These are phyloP conservation scores for Endotrypanum monterogeii DNA, from an alignment of 208 protist species.

Conservation along the genomic window DNA sequence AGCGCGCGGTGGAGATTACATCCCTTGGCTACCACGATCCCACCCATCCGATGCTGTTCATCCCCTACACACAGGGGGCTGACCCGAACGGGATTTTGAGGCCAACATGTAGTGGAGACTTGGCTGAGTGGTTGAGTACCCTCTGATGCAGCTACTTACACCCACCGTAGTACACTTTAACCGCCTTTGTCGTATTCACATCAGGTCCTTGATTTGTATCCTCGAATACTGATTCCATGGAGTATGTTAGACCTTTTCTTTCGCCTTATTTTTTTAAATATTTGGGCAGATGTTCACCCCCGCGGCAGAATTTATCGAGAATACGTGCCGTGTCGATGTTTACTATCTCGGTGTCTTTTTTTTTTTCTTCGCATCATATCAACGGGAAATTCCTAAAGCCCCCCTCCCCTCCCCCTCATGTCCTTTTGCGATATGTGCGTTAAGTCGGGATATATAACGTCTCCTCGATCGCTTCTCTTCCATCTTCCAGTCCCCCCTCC, in stretches of 20 bases:
- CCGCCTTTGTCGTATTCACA: background rate
- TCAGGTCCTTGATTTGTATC: background rate
- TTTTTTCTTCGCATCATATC: slow-evolving; percentile 3
- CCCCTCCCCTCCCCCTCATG: background rate
- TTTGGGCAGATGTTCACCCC: background rate
- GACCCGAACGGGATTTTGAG: slow-evolving; percentile 36
- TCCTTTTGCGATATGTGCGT: background rate
- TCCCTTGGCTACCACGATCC: slow-evolving; percentile 14
- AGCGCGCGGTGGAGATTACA: background rate
- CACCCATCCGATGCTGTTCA: slow-evolving; percentile 58
- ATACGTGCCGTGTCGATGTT: background rate
- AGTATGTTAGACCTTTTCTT: no score
- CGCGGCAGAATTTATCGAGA: background rate
- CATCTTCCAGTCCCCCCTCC: background rate
- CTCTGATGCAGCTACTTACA: background rate
- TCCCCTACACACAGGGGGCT: slow-evolving; percentile 35
- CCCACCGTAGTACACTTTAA: background rate
- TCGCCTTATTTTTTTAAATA: no score
- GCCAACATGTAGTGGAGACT: slow-evolving; percentile 6
- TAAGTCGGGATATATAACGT: background rate
- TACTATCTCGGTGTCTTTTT: background rate
- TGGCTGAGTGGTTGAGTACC: slow-evolving; percentile 17
- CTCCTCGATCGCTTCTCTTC: background rate
- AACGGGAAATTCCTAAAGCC: background rate
- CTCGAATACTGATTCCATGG: no score